Conservation (phyloP, 2,329 filamentous ascomycete species). For the Calycina herbarum region DNA sequence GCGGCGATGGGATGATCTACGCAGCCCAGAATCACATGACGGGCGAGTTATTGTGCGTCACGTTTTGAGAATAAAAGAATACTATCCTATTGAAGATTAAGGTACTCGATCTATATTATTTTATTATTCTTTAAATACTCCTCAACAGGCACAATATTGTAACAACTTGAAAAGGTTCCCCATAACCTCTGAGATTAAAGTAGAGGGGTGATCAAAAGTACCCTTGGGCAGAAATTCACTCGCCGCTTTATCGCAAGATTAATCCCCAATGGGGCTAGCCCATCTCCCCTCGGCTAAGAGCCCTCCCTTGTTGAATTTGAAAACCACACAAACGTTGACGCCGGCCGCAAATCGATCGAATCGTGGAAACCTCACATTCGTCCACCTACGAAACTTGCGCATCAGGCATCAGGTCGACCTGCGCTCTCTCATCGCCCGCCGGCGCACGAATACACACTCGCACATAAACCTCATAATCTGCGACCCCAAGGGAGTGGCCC, state of each 20-base stretch:
- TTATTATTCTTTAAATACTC: too few relatives aligned
- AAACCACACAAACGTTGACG: conserved; percentile 5
- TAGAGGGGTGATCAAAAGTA: not conserved
- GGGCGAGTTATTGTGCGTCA: too few relatives aligned
- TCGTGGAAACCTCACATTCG: conserved; percentile 12
- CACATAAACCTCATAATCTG: not conserved
- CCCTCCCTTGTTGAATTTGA: conserved; percentile 2
- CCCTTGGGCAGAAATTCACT: not conserved
- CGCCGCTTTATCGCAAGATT: not conserved
- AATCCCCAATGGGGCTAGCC: not conserved
- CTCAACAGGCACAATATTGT: too few relatives aligned
- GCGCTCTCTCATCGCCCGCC: not conserved
- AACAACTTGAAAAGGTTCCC: too few relatives aligned
- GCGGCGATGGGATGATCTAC: not conserved
- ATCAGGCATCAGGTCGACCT: conserved; percentile 6
- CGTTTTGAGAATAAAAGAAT: too few relatives aligned
- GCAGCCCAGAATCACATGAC: too few relatives aligned
- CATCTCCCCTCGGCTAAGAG: conserved; percentile 6
- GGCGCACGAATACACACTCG: not conserved
- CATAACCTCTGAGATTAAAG: not conserved
- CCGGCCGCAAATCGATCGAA: conserved; percentile 5
- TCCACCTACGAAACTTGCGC: not conserved
- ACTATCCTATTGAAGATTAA: too few relatives aligned
- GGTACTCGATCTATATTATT: too few relatives aligned
- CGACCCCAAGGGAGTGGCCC: conserved; percentile 26